Percentiles rank a stretch among this genome's conserved stretches.
These are phyloP conservation scores for Ophiostoma ips DNA, from an alignment of 2,329 filamentous ascomycete genomes.

Conservation along the genomic window DNA sequence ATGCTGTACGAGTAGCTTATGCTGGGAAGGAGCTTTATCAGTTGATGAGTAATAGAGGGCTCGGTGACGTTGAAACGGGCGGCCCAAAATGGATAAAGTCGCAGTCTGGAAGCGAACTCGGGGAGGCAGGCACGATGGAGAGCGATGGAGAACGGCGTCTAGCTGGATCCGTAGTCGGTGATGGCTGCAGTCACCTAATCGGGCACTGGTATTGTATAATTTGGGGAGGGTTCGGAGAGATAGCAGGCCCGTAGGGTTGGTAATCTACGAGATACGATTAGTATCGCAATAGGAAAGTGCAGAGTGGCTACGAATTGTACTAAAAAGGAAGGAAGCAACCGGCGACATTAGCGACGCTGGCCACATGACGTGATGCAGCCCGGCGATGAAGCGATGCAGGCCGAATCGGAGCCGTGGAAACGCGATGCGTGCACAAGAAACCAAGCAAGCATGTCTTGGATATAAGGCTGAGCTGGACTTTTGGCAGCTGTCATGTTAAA, in stretches of 20 bases:
- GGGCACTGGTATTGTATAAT: not conserved
- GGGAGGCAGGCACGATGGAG: not conserved
- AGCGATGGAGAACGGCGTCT: not conserved
- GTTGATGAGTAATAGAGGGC: not conserved
- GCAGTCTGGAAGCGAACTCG: not conserved
- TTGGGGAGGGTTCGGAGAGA: not conserved
- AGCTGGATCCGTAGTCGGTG: not conserved
- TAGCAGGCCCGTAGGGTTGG: no score
- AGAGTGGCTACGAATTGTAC: not conserved
- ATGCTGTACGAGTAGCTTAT: no score
- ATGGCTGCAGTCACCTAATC: not conserved
- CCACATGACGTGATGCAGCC: slow-evolving; percentile 8
- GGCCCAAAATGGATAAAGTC: no score
- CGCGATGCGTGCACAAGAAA: no score
- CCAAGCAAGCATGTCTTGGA: no score
- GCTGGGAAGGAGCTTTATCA: not conserved
- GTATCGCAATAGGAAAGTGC: not conserved
- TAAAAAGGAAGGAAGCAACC: not conserved
- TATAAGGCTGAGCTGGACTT: no score
- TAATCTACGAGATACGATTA: no score
- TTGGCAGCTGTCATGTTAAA: no score
- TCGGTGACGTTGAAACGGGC: no score
- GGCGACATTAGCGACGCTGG: not conserved
- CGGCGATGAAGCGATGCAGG: slow-evolving; percentile 6
- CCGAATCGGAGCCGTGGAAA: not conserved